These are phyloP conservation scores for Aspergillus sp. DNA, from an alignment of 2,329 filamentous ascomycete species.

Conservation along the genomic window DNA sequence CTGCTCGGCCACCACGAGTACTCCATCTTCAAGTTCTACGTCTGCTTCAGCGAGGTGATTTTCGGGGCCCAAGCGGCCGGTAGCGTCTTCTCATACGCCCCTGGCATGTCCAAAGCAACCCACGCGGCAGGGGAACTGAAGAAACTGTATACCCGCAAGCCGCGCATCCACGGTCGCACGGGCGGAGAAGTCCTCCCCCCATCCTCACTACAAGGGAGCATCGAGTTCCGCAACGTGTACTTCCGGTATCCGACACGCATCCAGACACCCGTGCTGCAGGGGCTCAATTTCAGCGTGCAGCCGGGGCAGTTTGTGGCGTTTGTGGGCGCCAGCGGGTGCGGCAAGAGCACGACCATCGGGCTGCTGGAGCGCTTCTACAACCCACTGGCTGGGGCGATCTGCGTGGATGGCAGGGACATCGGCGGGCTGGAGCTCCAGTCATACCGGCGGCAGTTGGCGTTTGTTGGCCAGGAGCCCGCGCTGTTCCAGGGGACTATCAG, in stretches of 20 bases:
- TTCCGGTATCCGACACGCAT: slow-evolving; percentile 30
- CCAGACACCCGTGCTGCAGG: slow-evolving; percentile 17
- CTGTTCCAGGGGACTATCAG: slow-evolving; percentile 66
- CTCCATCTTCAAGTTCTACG: slow-evolving; percentile 38
- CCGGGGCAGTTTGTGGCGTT: slow-evolving; percentile 52
- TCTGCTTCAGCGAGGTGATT: slow-evolving; percentile 47
- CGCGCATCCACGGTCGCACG: slow-evolving; percentile 53
- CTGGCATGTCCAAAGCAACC: slow-evolving; percentile 25
- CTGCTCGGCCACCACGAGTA: slow-evolving; percentile 55
- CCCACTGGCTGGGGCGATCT: slow-evolving; percentile 59
- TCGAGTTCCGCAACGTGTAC: slow-evolving; percentile 45
- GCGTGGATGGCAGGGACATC: slow-evolving; percentile 63
- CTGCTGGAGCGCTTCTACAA: slow-evolving; percentile 67
- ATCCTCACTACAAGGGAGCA: slow-evolving; percentile 32
- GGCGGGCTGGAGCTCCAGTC: slow-evolving; percentile 54
- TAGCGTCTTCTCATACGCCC: slow-evolving; percentile 32
- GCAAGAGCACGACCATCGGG: slow-evolving; percentile 64
- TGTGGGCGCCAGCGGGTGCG: slow-evolving; percentile 55
- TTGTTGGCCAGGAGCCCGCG: slow-evolving; percentile 70
- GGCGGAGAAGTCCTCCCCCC: slow-evolving; percentile 58
- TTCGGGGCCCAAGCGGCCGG: slow-evolving; percentile 33
- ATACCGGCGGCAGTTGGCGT: slow-evolving; percentile 63
- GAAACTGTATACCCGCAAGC: slow-evolving; percentile 43
- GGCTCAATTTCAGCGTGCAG: slow-evolving; percentile 29
- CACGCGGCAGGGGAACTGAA: slow-evolving; percentile 44